Evolutionary conservation across 768 basidiomycete species (phyloP), one percentile per base, ranked within the genome.

Genomic region (Panellus pusillus): DNA sequence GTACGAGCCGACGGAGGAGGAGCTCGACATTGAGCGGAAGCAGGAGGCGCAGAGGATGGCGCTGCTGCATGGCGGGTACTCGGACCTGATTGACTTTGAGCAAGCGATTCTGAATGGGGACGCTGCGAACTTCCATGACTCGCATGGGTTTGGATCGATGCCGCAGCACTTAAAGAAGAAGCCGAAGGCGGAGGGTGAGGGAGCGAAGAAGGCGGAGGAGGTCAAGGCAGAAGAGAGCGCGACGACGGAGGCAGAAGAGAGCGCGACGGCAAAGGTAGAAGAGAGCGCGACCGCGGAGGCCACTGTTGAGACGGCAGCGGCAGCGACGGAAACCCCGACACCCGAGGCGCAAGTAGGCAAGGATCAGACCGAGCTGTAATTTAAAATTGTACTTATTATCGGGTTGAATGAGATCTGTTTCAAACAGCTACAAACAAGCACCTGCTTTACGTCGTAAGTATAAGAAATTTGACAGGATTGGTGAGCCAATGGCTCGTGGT

Each of bases 11-110:
- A 70, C 71, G 42, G 69, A 69, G 56, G 66, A 71, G 44, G 76
- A 78, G 54, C 62, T 74, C n/a, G 79, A 81, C 61, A 78, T 79
- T 36, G 70, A 77, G 63, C 69, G 66, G 11, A 70, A 77, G 65
- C 78, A 80, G 65, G 80, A 81, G 65, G 79, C 77, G 4, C 79
- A 81, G 64, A 72, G 75, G 31, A 74, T 81, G 40, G 76, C 76
- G 32, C 71, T 81, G 32, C 69, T 76, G 35, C 79, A 81, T 52
- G 79, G 79, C 32, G 81, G 80, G 11, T 79, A 72, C 62, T 62
- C 72, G 15, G 73, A 78, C 59, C 59, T 79, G 24, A 73, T 79
- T 63, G 80, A 81, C 65, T 80, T 81, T 48, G 79, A 81, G 66
- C 71, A 75, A 55, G 77, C 78, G 2, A 57, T 79, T 17, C 65